Base-by-base conservation (phyloP, 441 rosid species). In the Omphalea diandra region DNA sequence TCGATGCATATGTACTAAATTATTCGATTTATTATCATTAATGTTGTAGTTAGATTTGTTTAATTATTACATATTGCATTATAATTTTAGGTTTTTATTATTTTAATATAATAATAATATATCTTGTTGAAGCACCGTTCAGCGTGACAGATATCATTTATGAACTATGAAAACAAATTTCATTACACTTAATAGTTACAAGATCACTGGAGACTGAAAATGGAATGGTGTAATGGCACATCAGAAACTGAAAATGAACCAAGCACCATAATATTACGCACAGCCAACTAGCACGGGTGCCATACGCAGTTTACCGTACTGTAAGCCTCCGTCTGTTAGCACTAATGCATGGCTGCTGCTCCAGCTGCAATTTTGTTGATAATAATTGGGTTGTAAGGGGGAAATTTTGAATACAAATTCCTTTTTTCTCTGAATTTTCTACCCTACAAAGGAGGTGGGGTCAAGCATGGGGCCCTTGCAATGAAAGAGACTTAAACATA, bases 341-440 rank as follows among this genome's bases (percentile, higher is more conserved):
- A 46, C 46, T 43, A 61, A 60, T 9, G 61, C 72, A 64, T 27
- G 73, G 65, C 36, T 43, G 74, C 64, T 56, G 65, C 70, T 57
- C 65, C 67, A 63, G 67, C 78, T 56, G 78, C 67, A 67, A 66
- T 64, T 49, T 55, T 69, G 72, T 61, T 26, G 50, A 68, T 64
- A 57, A 73, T 70, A 76, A 56, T 69, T 53, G 61, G 78, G 72
- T 58, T 53, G 73, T 47, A 67, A 58, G 65, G 54, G 68, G 60
- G 55, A 71, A 73, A 70, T 60, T 70, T 72, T 67, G 73, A 76
- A 57, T 64, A 49, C 88, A 85, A 54, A 84, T 81, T 79, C 75
- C 57, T 74, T 63, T 56, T 61, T 63, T 84, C 81, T 80, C 73
- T 56, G 68, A 77, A 75, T 68, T 80, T 80, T 78, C 85, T 82